phyloP scores from a whole-genome alignment of 2,329 filamentous ascomycete species.

The Ophiocordyceps camponoti-saundersi region DNA sequence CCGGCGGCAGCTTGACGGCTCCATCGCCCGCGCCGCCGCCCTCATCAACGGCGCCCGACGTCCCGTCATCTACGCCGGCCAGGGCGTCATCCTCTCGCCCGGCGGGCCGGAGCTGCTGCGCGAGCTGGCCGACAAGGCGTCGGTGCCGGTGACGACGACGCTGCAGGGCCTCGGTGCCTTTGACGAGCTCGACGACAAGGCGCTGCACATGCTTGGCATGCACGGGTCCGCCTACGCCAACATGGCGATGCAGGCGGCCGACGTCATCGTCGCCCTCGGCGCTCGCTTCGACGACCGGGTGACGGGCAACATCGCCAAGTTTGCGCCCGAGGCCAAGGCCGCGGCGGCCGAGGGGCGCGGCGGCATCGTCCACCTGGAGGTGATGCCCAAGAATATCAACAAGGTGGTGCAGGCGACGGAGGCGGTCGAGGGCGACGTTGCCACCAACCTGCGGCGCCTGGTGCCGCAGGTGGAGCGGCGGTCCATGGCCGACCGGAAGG shows the following conservation, averaged over 20 bases:
- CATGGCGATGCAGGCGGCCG: conserved; percentile 93
- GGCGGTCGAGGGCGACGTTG: conserved; percentile 85
- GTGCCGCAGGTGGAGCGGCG: conserved; percentile 53
- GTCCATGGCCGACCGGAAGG: conserved; percentile 47
- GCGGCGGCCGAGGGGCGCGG: conserved; percentile 75
- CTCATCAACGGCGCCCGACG: conserved; percentile 84
- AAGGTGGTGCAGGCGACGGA: conserved; percentile 96
- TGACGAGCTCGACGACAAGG: conserved; percentile 86
- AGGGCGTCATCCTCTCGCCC: conserved; percentile 67
- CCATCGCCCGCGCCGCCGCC: conserved; percentile 60
- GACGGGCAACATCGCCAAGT: conserved; percentile 64
- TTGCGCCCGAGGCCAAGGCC: conserved; percentile 72
- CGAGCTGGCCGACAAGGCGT: conserved; percentile 76
- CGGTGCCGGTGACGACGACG: conserved; percentile 89
- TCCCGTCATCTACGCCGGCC: conserved; percentile 87
- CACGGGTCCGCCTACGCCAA: conserved; percentile 95
- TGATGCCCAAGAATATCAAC: conserved; percentile 99
- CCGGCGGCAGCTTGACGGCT: conserved; percentile 53
- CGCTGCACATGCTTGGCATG: conserved; percentile 97
- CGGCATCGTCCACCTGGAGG: conserved; percentile 94
- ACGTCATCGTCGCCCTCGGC: conserved; percentile 88
- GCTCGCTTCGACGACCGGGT: conserved; percentile 95
- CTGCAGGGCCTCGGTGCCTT: conserved; percentile 85
- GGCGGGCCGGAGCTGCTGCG: conserved; percentile 67
- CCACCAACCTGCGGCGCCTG: conserved; percentile 57